Evolutionary conservation across 176 grass and related monocot genomes (phyloP).

Genomic region (Bolboschoenus planiculmis): DNA sequence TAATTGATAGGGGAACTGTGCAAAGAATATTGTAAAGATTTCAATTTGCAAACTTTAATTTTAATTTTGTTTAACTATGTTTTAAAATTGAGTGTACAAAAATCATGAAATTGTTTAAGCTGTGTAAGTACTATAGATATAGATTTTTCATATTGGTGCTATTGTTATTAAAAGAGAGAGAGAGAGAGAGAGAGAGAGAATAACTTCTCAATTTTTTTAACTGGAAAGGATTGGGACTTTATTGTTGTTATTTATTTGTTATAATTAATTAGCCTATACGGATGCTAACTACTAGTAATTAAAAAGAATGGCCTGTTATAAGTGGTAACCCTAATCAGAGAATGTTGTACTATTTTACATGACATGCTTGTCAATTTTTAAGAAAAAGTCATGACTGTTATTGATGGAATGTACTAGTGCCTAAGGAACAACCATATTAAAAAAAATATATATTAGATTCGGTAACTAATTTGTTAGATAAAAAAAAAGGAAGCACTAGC

Average conservation of each 20-base stretch:
- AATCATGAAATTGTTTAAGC: background rate
- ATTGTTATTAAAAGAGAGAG: background rate
- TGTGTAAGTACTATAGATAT: background rate
- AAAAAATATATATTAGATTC: background rate
- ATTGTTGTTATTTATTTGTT: background rate
- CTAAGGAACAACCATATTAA: background rate
- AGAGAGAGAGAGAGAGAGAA: background rate
- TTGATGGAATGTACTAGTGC: constrained; percentile 7
- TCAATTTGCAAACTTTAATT: background rate
- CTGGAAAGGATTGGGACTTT: background rate
- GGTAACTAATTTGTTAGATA: background rate
- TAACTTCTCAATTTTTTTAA: background rate
- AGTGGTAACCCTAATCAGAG: background rate
- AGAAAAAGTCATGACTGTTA: background rate
- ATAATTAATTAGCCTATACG: background rate
- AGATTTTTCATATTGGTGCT: background rate
- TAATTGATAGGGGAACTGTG: no score
- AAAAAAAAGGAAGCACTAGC: background rate
- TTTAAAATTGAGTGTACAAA: no score
- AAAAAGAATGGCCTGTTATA: background rate
- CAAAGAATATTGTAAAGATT: no score
- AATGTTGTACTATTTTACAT: background rate
- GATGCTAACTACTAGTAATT: background rate
- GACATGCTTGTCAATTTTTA: constrained; percentile 7
- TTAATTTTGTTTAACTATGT: background rate